phyloP scores from a whole-genome alignment of 768 basidiomycete genomes.

The Filobasidium wieringae region DNA sequence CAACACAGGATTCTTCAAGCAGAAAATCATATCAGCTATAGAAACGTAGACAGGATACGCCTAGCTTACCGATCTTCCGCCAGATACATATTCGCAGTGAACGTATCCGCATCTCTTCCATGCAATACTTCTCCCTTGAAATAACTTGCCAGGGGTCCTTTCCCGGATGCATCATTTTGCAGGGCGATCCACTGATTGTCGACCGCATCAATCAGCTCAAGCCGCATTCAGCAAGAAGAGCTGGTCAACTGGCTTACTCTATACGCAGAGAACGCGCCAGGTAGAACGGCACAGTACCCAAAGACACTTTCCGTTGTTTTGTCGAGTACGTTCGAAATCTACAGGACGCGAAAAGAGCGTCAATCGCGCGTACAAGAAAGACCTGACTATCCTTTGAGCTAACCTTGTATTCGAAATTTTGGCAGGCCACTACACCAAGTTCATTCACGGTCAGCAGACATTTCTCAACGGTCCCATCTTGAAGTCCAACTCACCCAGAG shows the following conservation, averaged over 20 bases:
- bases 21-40: neutral
- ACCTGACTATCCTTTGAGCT: neutral
- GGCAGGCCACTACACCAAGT: slow-evolving; percentile 53
- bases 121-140: slow-evolving; percentile 81
- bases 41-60: neutral
- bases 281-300: slow-evolving; percentile 54
- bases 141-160: slow-evolving; percentile 80
- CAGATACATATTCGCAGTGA: slow-evolving; percentile 40
- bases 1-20: slow-evolving; percentile 30
- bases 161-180: slow-evolving; percentile 72
- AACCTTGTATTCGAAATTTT: slow-evolving; percentile 86
- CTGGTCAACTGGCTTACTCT: slow-evolving; percentile 17
- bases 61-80: slow-evolving; percentile 31
- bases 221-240: neutral
- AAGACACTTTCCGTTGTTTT: slow-evolving; percentile 66
- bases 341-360: neutral
- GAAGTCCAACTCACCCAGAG: slow-evolving; percentile 42
- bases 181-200: slow-evolving; percentile 60
- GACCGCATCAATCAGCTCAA: too few species aligned
- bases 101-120: slow-evolving; percentile 39
- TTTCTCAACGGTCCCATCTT: neutral
- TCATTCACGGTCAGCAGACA: neutral
- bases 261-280: slow-evolving; percentile 85
- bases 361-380: slow-evolving; percentile 6
- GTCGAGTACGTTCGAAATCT: slow-evolving; percentile 76